A percentile compares a stretch with the other conserved stretches of the same genome.
phyloP scores from a whole-genome alignment of 805 yeast species.

The Barnettozyma sucrosica region DNA sequence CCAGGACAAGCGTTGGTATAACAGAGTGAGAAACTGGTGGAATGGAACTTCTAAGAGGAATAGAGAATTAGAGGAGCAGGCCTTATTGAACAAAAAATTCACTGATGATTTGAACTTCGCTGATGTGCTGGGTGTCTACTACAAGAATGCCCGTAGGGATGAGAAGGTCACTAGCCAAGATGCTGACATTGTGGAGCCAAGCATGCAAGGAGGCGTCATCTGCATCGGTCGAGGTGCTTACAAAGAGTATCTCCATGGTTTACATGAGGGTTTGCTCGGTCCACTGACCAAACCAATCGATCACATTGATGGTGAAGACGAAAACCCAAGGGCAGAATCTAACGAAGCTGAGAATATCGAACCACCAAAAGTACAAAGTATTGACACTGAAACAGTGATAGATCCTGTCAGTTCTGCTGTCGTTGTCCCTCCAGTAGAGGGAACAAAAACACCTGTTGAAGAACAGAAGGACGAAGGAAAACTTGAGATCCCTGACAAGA shows the following conservation, averaged over 20 bases:
- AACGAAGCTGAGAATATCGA: conserved; percentile 7
- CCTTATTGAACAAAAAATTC: conserved; percentile 19
- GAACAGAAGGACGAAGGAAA: conserved; percentile 12
- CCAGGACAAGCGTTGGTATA: conserved; percentile 17
- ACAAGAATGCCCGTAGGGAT: conserved; percentile 24
- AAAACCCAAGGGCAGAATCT: conserved; percentile 1
- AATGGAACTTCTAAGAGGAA: conserved; percentile 6
- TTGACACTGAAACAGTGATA: neutral
- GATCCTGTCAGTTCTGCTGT: neutral
- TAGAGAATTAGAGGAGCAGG: conserved; percentile 14
- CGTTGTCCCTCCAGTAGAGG: neutral
- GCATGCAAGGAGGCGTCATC: conserved; percentile 73
- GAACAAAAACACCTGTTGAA: conserved; percentile 2
- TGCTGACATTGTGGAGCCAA: conserved; percentile 38
- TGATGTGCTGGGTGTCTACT: conserved; percentile 56
- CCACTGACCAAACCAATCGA: conserved; percentile 60
- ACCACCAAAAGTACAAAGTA: conserved; percentile 7
- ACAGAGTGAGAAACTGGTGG: conserved; percentile 12
- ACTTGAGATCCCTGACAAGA: conserved; percentile 4
- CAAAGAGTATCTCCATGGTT: conserved; percentile 84
- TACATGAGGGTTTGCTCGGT: conserved; percentile 93
- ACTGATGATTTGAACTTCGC: conserved; percentile 32
- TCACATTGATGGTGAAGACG: conserved; percentile 14
- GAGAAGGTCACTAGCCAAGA: conserved; percentile 37
- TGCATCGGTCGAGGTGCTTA: conserved; percentile 95